Base-by-base conservation (phyloP, 371 early-diverging fungal species). In the Mucor racemosus region DNA sequence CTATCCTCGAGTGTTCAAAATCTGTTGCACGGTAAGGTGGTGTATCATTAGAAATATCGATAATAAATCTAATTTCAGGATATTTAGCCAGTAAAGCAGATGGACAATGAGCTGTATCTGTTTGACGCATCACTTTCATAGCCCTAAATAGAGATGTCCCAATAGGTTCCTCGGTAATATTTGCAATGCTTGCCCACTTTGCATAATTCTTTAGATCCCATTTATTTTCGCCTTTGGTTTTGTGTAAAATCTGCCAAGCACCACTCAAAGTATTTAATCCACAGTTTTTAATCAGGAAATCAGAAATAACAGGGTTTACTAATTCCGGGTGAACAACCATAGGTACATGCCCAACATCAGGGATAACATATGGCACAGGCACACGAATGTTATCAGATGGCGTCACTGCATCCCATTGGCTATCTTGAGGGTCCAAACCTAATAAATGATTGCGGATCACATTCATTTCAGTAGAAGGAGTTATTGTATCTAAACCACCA, bases 171-270 rank as follows among this genome's bases (percentile, higher is more conserved):
- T 41, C 61, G 0, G 90, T 87, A 19, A 90, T 88, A 33, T 79
- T 78, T 0, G 82, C 78, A 9, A 84, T 81, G 41, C 82, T 78
- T 44, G 79, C 72, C 90, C 90, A 90, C 82, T 69, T 91, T 66
- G 82, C 89, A 58, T 84, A 88, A 38, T 90, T 90, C 71, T 89
- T 90, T 34, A 88, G 66, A 69, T 88, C 85, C 90, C 90, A 89
- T 50, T 90, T 91, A 60, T 87, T 86, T 50, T 88, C 88, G 36
- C 81, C 81, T 61, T 82, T 78, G 2, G 84, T 84, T 65, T 84
- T 84, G 65, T 79, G 73, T 10, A 84, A 62, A 15, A 86, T 84
- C 61, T 88, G 89, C 89, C 86, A 88, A 34, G 84, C 81, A 10
- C 87, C 85, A 66, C 86, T 86, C 60, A 88, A 64, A 0, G 86